Evolutionary conservation across 2,329 filamentous ascomycete genomes (phyloP).

Genomic region (Talaromyces sp.): DNA sequence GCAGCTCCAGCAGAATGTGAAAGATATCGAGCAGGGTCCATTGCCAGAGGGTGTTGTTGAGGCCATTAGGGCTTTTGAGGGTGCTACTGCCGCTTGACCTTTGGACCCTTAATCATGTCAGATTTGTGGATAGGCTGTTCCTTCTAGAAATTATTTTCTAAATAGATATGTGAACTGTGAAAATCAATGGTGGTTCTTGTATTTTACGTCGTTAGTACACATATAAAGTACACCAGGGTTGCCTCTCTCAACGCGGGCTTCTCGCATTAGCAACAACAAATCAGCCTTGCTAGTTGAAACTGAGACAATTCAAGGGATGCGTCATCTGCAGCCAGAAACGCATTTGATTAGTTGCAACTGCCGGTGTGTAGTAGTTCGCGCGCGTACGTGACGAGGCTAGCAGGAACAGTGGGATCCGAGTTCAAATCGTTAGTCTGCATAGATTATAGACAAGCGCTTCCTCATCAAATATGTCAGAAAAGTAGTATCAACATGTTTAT

Average conservation of each 20-base stretch:
- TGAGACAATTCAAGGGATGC: neutral
- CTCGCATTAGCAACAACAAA: neutral
- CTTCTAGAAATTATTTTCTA: neutral
- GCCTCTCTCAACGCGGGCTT: neutral
- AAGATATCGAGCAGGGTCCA: constrained; percentile 62
- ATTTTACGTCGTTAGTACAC: neutral
- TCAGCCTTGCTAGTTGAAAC: neutral
- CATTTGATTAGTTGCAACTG: too few species aligned
- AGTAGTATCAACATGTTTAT: too few species aligned
- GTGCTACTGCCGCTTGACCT: neutral
- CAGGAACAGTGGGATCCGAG: too few species aligned
- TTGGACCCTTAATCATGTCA: neutral
- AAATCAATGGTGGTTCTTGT: neutral
- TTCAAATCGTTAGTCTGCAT: too few species aligned
- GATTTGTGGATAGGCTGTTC: neutral
- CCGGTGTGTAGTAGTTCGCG: too few species aligned
- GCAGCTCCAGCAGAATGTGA: constrained; percentile 56
- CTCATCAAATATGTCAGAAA: too few species aligned
- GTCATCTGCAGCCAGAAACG: too few species aligned
- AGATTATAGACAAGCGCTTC: too few species aligned
- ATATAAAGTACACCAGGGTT: neutral
- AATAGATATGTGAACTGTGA: neutral
- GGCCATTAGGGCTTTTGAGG: neutral
- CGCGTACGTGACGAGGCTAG: too few species aligned
- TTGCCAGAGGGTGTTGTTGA: constrained; percentile 66